A percentile compares a stretch with the other conserved stretches of the same genome.
These are phyloP conservation scores for Selaginella moellendorffii DNA, from an alignment of 75 land plant species.

Conservation along the genomic window DNA sequence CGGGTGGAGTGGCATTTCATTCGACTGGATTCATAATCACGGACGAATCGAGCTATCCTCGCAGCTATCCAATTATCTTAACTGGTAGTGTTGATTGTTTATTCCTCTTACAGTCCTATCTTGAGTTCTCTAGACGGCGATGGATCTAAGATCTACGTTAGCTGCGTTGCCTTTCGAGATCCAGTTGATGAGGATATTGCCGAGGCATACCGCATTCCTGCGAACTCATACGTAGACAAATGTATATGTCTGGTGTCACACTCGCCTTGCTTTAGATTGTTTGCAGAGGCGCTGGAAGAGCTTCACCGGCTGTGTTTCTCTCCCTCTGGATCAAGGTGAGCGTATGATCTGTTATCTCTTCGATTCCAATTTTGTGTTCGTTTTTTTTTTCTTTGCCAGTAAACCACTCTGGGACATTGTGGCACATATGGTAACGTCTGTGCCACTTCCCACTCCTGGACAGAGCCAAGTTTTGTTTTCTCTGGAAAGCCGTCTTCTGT, in stretches of 20 bases:
- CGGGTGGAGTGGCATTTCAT: conserved; percentile 75
- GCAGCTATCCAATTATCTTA: conserved; percentile 86
- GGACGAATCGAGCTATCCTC: conserved; percentile 46
- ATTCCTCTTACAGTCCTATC: not conserved
- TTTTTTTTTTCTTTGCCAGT: conserved; percentile 27
- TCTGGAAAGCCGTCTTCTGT: conserved; percentile 64
- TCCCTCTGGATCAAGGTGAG: conserved; percentile 61
- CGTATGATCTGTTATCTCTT: conserved; percentile 11
- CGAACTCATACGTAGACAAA: conserved; percentile 88
- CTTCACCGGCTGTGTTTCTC: conserved; percentile 77
- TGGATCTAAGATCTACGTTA: conserved; percentile 90
- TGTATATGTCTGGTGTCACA: conserved; percentile 94
- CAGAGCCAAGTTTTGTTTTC: conserved; percentile 58
- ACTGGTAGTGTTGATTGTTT: conserved; percentile 37
- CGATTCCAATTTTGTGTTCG: conserved; percentile 53
- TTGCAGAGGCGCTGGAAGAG: conserved; percentile 60
- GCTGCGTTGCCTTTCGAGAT: conserved; percentile 95
- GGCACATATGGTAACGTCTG: conserved; percentile 58
- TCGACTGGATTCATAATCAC: conserved; percentile 45
- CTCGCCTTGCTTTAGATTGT: conserved; percentile 62
- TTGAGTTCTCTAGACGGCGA: conserved; percentile 63
- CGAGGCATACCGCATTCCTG: conserved; percentile 69
- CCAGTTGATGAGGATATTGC: conserved; percentile 89
- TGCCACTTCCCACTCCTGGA: conserved; percentile 81
- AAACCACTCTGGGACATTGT: conserved; percentile 88